A percentile compares a stretch with the other conserved stretches of the same genome.
Conservation (phyloP, 2,329 filamentous ascomycete species). For the Dichotomopilus funicola region DNA sequence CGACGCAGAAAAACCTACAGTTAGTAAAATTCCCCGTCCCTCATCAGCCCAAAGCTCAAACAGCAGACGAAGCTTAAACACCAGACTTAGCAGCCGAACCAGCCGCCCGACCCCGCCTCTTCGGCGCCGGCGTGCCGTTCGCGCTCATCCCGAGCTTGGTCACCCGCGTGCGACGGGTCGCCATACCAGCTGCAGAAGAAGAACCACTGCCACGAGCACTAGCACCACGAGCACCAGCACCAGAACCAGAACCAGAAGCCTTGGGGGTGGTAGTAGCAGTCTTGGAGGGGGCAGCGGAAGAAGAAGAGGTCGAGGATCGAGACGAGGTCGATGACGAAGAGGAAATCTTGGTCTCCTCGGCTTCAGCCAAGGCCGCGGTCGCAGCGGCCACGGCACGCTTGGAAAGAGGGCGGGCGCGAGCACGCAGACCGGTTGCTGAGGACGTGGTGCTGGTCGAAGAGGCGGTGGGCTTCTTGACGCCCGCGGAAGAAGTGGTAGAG, state of each 20-base stretch:
- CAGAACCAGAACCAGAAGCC: too few species aligned
- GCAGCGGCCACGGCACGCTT: conserved; percentile 1
- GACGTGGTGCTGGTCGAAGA: background rate
- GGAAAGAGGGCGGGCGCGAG: conserved; percentile 1
- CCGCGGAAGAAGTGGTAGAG: background rate
- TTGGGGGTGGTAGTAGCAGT: too few species aligned
- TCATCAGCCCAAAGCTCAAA: too few species aligned
- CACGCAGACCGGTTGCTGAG: background rate
- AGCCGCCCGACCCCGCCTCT: conserved; percentile 17
- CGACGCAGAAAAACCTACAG: too few species aligned
- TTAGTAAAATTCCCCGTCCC: too few species aligned
- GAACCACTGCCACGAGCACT: background rate
- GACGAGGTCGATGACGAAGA: background rate
- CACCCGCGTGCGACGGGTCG: conserved; percentile 20
- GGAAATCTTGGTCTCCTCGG: background rate
- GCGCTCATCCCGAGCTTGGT: conserved; percentile 24
- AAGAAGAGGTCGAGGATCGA: too few species aligned
- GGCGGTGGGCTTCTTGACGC: background rate
- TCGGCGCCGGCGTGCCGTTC: conserved; percentile 26
- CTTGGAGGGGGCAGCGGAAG: too few species aligned
- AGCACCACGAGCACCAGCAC: too few species aligned
- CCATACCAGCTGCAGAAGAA: conserved; percentile 4
- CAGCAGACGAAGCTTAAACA: too few species aligned
- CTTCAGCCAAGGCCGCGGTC: background rate
- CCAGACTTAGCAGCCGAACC: background rate